phyloP scores from a whole-genome alignment of 1,284 basidiomycete genomes.

The Grifola frondosa region DNA sequence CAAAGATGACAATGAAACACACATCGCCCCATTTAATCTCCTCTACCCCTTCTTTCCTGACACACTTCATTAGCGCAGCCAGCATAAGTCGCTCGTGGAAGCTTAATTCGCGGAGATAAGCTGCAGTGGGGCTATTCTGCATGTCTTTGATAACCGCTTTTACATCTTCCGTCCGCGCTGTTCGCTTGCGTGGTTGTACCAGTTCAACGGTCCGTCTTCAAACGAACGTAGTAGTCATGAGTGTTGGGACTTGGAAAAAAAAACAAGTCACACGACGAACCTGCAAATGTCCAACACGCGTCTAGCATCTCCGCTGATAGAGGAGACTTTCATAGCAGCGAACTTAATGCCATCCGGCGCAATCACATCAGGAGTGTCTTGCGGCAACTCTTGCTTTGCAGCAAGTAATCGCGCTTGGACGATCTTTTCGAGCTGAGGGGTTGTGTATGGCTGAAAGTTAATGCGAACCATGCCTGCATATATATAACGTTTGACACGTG shows the following conservation, averaged over 20 bases:
- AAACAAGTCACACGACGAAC: slow-evolving; percentile 39
- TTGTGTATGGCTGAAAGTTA: slow-evolving; percentile 92
- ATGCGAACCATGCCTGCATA: slow-evolving; percentile 91
- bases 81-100: slow-evolving; percentile 89
- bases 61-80: slow-evolving; percentile 82
- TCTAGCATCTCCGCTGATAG: slow-evolving; percentile 93
- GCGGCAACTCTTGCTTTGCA: slow-evolving; percentile 50
- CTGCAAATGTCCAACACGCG: slow-evolving; percentile 93
- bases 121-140: slow-evolving; percentile 88
- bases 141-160: slow-evolving; percentile 83
- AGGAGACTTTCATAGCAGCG: slow-evolving; percentile 89
- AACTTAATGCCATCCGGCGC: slow-evolving; percentile 82
- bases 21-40: slow-evolving; percentile 87
- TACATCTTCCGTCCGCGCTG: slow-evolving; percentile 76
- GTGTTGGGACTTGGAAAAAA: not conserved
- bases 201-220: slow-evolving; percentile 85
- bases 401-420: slow-evolving; percentile 76
- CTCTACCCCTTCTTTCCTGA: slow-evolving; percentile 82
- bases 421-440: slow-evolving; percentile 81
- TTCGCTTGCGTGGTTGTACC: slow-evolving; percentile 48
- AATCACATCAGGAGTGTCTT: slow-evolving; percentile 53
- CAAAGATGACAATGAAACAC: slow-evolving; percentile 19
- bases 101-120: slow-evolving; percentile 78
- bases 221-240: not conserved
- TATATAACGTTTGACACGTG: too few relatives aligned